Evolutionary conservation across 176 grass and related monocot genomes (phyloP).

Genomic region (Typha latifolia): DNA sequence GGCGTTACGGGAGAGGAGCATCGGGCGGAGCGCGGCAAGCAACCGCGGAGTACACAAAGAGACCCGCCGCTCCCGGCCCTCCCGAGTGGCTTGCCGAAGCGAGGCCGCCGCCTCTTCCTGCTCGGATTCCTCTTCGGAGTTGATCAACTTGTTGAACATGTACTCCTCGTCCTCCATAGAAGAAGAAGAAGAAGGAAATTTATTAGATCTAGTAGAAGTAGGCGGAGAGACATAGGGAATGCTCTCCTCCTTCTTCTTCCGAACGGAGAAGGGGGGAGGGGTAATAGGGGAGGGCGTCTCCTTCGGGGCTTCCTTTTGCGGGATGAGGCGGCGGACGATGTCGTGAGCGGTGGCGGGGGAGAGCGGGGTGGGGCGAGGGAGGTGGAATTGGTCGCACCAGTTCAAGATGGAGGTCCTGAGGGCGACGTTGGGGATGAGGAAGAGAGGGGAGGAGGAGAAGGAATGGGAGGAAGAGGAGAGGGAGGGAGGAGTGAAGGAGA

Average conservation of each 20-base stretch:
- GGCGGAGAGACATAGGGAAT: slow-evolving; percentile 1
- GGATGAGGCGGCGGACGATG: slow-evolving; percentile 77
- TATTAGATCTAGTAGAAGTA: background rate
- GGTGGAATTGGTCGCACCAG: slow-evolving; percentile 57
- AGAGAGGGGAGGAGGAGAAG: slow-evolving; percentile 20
- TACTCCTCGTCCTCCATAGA: background rate
- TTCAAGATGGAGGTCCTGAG: slow-evolving; percentile 70
- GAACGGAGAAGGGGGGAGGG: slow-evolving; percentile 1
- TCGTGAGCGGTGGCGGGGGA: slow-evolving; percentile 42
- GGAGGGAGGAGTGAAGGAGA: slow-evolving; percentile 49
- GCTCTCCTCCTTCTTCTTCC: slow-evolving; percentile 1
- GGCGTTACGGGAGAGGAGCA: slow-evolving; percentile 17
- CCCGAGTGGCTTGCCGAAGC: slow-evolving; percentile 25
- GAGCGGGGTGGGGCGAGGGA: slow-evolving; percentile 45
- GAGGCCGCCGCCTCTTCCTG: slow-evolving; percentile 13
- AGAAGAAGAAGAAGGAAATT: slow-evolving; percentile 12
- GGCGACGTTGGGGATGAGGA: slow-evolving; percentile 69
- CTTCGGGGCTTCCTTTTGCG: slow-evolving; percentile 8
- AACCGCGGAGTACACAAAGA: slow-evolving; percentile 31
- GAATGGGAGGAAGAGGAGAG: slow-evolving; percentile 29
- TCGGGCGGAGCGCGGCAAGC: slow-evolving; percentile 24
- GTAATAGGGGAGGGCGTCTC: background rate
- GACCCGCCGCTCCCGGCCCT: slow-evolving; percentile 17
- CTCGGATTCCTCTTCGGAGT: background rate
- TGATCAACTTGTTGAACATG: background rate